Evolutionary conservation across 1,284 basidiomycete genomes (phyloP).

Genomic region (Acaromyces ingoldii): DNA sequence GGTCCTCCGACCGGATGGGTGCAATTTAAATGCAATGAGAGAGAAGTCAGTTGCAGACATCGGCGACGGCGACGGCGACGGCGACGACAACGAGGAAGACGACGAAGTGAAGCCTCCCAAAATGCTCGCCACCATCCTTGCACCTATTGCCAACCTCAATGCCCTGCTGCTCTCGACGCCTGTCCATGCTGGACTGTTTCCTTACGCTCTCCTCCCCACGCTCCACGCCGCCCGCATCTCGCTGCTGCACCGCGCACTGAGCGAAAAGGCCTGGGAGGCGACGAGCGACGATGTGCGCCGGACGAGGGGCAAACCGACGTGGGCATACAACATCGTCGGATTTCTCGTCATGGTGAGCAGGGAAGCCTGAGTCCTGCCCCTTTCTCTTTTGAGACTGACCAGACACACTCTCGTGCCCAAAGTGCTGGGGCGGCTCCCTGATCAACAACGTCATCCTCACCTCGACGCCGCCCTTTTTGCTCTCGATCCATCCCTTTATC

Average conservation of each 20-base stretch:
- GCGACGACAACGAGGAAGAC: no score
- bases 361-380: background rate
- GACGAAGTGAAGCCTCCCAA: no score
- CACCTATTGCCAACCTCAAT: constrained; percentile 24
- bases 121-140: constrained; percentile 25
- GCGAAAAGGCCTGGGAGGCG: constrained; percentile 11
- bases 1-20: no score
- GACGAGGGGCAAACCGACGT: constrained; percentile 1
- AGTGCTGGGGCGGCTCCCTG: constrained; percentile 39
- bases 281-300: background rate
- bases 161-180: constrained; percentile 14
- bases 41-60: no score
- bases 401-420: background rate
- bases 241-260: constrained; percentile 27
- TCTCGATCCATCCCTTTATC: constrained; percentile 27
- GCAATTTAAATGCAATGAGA: no score
- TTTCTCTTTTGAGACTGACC: background rate
- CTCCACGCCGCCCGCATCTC: constrained; percentile 34
- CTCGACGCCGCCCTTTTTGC: constrained; percentile 30
- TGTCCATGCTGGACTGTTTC: constrained; percentile 29
- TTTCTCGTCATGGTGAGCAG: constrained; percentile 37
- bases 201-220: constrained; percentile 29
- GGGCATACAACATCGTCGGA: constrained; percentile 24
- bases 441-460: constrained; percentile 27
- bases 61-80: no score